Evolutionary conservation across 768 basidiomycete species (phyloP).

Genomic region (Trichaptum fuscoviolaceum): DNA sequence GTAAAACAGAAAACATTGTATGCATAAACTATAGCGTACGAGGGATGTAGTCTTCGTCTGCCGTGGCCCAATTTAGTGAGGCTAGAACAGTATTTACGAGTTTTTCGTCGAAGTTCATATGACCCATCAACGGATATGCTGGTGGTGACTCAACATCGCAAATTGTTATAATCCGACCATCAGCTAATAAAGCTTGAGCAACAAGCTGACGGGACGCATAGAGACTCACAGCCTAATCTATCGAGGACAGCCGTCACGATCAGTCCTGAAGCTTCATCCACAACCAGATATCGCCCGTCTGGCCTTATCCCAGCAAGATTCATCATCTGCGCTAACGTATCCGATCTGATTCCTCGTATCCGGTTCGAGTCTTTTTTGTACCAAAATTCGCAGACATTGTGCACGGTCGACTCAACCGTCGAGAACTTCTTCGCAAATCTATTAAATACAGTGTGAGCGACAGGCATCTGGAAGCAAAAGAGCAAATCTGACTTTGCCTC

Average conservation of each 20-base stretch:
- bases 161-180: conserved; percentile 78
- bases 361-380: conserved; percentile 76
- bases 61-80: conserved; percentile 88
- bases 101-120: conserved; percentile 80
- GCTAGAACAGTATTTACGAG: conserved; percentile 47
- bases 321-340: conserved; percentile 85
- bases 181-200: conserved; percentile 38
- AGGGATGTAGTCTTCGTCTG: conserved; percentile 69
- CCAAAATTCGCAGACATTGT: conserved; percentile 88
- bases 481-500: conserved; percentile 76
- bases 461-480: not conserved
- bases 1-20: not conserved
- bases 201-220: not conserved
- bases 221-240: conserved; percentile 68
- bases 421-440: conserved; percentile 88
- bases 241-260: conserved; percentile 82
- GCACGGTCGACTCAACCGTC: conserved; percentile 80
- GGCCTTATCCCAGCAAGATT: conserved; percentile 79
- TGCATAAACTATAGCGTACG: conserved; percentile 31
- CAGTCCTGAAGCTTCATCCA: conserved; percentile 90
- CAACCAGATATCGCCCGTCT: conserved; percentile 80
- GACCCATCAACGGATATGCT: conserved; percentile 72
- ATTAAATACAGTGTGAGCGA: conserved; percentile 1
- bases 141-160: conserved; percentile 91
- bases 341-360: conserved; percentile 79